phyloP scores from a whole-genome alignment of 352 stramenopile genomes.

The Phytopythium sindhum region DNA sequence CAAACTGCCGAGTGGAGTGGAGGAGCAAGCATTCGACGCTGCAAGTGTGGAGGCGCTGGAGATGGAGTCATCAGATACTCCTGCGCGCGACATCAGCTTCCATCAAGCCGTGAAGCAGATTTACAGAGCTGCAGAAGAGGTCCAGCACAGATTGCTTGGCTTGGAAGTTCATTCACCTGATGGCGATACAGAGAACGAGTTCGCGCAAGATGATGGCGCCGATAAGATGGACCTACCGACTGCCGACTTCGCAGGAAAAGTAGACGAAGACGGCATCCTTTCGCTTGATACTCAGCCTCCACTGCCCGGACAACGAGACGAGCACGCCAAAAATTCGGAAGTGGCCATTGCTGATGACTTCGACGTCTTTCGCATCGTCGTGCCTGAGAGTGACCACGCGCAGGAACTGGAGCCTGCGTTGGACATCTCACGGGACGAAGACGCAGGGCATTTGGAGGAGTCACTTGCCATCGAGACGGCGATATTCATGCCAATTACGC shows the following conservation, averaged over 20 bases:
- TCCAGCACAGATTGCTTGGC: background rate
- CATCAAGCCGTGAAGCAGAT: background rate
- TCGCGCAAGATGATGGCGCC: no score
- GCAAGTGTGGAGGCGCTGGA: background rate
- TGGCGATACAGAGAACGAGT: no score
- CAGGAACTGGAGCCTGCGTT: background rate
- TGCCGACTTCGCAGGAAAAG: background rate
- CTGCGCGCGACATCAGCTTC: background rate
- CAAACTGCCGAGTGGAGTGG: conserved; percentile 4
- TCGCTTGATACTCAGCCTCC: background rate
- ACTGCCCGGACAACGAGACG: background rate
- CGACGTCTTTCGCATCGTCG: background rate
- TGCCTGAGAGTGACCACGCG: background rate
- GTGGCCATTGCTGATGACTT: background rate
- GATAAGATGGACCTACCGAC: background rate
- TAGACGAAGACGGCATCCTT: background rate
- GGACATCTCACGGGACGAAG: background rate
- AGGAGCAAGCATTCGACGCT: no score
- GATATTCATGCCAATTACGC: conserved; percentile 28
- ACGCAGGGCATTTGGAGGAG: background rate
- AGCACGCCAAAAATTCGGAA: background rate
- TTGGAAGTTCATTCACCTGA: background rate
- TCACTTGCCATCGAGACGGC: conserved; percentile 9
- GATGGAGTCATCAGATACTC: no score
- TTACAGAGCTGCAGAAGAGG: background rate